Base-by-base conservation (phyloP, 768 basidiomycete genomes). In the Neoboletus subvelutipes region DNA sequence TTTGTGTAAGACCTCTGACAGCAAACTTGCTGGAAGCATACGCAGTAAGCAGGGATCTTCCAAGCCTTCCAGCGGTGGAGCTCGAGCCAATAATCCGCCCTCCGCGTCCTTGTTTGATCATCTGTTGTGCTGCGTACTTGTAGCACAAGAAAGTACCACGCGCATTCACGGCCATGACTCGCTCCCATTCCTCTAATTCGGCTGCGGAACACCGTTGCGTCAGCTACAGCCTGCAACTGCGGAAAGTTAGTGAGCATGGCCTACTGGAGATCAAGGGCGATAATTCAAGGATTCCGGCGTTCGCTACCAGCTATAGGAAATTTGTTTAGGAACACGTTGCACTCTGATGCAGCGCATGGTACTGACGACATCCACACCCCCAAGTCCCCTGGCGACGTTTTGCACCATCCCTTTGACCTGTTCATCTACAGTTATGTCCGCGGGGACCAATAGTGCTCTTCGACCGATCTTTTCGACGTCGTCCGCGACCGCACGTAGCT, bases 331-430 rank as follows among this genome's bases (percentile, higher is more conserved):
- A 31, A 13, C 10, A n/a, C 11, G 2, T 28, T 26, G 4, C 41
- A 17, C 4, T 20, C 4, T 22, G 20, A 6, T 22, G 12, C 13
- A 8, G 11, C 15, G 17, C 28, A 2, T 5, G 29, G 9, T 36
- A 62, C 80, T 60, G 47, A 80, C 81, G 24, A 80, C 78, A 58
- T 82, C 78, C 26, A 83, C 59, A 5, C 74, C 64, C 1, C 80
- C 80, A 5, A 81, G 63, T 29, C 61, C 62, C 5, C 62, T 47
- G 17, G 66, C 67, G 17, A 66, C 65, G 3, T 58, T 57, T 26
- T 71, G 65, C 3, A 83, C 68, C 67, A 81, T 70, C 5, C 17
- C 55, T 50, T 76, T 66, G 4, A 83, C 80, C 5, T 79, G 70
- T 2, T 56, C 59, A 46, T 82, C 80, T 0, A 64, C 47, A 9